phyloP scores from a whole-genome alignment of 2,329 filamentous ascomycete genomes.

The Blastomyces gilchristii region DNA sequence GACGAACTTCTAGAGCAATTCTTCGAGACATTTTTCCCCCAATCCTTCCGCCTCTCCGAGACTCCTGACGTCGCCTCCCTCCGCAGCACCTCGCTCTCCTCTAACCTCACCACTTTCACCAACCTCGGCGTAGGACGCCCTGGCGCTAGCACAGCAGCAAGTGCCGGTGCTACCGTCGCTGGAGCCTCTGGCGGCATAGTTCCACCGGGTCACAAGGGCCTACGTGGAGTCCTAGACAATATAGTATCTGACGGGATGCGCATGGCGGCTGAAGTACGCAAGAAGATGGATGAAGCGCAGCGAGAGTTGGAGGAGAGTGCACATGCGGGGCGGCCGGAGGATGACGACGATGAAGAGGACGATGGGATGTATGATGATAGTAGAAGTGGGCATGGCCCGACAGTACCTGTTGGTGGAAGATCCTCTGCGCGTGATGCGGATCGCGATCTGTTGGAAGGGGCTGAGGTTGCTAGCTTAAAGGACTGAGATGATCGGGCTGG shows the following conservation, averaged over 20 bases:
- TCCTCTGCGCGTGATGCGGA: constrained; percentile 48
- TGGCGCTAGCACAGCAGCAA: constrained; percentile 26
- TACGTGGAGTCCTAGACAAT: constrained; percentile 88
- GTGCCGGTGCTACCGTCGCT: constrained; percentile 33
- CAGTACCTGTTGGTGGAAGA: constrained; percentile 14
- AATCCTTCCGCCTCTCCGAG: constrained; percentile 81
- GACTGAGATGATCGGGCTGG: constrained; percentile 23
- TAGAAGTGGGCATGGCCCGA: neutral
- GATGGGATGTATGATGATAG: constrained; percentile 33
- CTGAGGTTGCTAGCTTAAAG: constrained; percentile 51
- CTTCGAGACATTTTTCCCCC: constrained; percentile 90
- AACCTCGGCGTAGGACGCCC: constrained; percentile 49
- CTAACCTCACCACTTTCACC: constrained; percentile 76
- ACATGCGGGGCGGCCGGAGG: constrained; percentile 55
- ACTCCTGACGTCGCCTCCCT: constrained; percentile 39
- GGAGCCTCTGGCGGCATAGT: constrained; percentile 50
- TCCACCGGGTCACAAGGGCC: constrained; percentile 59
- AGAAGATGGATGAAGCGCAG: constrained; percentile 92
- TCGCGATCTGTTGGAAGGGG: constrained; percentile 61
- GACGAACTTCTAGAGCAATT: constrained; percentile 94
- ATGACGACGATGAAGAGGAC: constrained; percentile 51
- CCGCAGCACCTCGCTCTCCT: constrained; percentile 43
- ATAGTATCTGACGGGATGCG: constrained; percentile 97
- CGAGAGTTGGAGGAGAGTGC: constrained; percentile 79
- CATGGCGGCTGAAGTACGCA: constrained; percentile 81